These are phyloP conservation scores for Candida sakaeoensis DNA, from an alignment of 805 yeast genomes.

Conservation along the genomic window DNA sequence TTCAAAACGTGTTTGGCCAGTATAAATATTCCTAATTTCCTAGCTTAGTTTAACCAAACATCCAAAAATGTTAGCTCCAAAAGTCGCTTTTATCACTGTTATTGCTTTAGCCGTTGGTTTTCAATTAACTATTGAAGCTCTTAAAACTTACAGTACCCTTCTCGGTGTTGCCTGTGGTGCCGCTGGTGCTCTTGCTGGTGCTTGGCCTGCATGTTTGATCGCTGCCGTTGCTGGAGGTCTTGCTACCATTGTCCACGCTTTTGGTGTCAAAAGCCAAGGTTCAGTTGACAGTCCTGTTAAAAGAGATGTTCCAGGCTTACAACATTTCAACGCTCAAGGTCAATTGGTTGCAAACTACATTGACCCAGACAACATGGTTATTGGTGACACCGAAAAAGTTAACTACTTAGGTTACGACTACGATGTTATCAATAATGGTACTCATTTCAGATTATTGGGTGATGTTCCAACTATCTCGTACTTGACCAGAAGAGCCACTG, in stretches of 20 bases:
- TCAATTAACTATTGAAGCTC: constrained; percentile 3
- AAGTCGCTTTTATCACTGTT: not conserved
- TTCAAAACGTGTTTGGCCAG: no score
- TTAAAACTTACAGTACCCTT: constrained; percentile 1
- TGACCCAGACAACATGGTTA: constrained; percentile 4
- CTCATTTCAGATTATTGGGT: constrained; percentile 4
- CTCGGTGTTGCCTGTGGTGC: constrained; percentile 4
- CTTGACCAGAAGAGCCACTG: constrained; percentile 1
- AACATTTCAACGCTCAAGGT: constrained; percentile 1
- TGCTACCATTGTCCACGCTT: constrained; percentile 1
- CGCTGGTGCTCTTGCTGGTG: constrained; percentile 2
- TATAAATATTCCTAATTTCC: no score
- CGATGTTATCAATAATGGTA: constrained; percentile 1
- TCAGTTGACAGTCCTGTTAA: not conserved
- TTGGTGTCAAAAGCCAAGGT: constrained; percentile 3
- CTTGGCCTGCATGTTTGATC: constrained; percentile 2
- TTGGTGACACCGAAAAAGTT: not conserved
- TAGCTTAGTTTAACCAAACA: no score
- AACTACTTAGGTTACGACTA: not conserved
- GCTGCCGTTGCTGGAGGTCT: constrained; percentile 2
- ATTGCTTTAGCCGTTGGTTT: not conserved
- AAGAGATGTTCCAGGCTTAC: constrained; percentile 2
- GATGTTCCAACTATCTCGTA: not conserved
- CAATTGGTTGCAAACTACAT: constrained; percentile 2
- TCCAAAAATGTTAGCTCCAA: not conserved